These are phyloP conservation scores for Boletus rufocinnamomeus DNA, from an alignment of 768 basidiomycete species.

Conservation along the genomic window DNA sequence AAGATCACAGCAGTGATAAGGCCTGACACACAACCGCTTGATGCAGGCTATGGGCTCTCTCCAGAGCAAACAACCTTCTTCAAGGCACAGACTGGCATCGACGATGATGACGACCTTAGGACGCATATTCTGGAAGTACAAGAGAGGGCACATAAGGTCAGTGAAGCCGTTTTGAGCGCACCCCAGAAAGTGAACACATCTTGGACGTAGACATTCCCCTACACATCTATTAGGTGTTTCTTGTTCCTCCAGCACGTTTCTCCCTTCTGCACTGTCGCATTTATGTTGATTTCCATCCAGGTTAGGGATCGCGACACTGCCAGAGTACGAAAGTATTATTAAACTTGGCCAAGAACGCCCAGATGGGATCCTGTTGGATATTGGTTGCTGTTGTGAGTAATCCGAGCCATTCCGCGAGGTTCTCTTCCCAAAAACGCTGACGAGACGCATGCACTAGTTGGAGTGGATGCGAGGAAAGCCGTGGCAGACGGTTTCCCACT, in stretches of 20 bases:
- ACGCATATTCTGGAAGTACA: slow-evolving; percentile 35
- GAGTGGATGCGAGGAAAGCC: slow-evolving; percentile 41
- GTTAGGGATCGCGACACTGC: slow-evolving; percentile 11
- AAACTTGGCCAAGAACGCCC: slow-evolving; percentile 39
- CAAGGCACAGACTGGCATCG: slow-evolving; percentile 32
- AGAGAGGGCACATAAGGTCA: slow-evolving; percentile 33
- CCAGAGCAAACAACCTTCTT: slow-evolving; percentile 30
- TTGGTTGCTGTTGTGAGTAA: slow-evolving; percentile 47
- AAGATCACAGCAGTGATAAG: not conserved
- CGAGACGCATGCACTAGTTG: slow-evolving; percentile 14
- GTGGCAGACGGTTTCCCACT: slow-evolving; percentile 46
- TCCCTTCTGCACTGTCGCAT: not conserved
- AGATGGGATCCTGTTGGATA: slow-evolving; percentile 44
- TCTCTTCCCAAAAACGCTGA: not conserved
- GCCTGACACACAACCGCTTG: not conserved
- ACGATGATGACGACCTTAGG: slow-evolving; percentile 28
- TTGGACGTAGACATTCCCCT: slow-evolving; percentile 28
- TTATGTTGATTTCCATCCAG: slow-evolving; percentile 4
- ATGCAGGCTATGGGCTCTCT: slow-evolving; percentile 4
- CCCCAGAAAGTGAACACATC: not conserved
- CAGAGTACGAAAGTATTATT: slow-evolving; percentile 32
- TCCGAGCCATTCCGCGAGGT: not conserved
- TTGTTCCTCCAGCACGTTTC: slow-evolving; percentile 26
- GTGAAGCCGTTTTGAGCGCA: not conserved
- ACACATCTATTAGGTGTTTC: slow-evolving; percentile 30